Evolutionary conservation across 371 early-diverging fungal genomes (phyloP), one percentile per base, ranked within the genome.

Genomic region (Rhizomucor pusillus): DNA sequence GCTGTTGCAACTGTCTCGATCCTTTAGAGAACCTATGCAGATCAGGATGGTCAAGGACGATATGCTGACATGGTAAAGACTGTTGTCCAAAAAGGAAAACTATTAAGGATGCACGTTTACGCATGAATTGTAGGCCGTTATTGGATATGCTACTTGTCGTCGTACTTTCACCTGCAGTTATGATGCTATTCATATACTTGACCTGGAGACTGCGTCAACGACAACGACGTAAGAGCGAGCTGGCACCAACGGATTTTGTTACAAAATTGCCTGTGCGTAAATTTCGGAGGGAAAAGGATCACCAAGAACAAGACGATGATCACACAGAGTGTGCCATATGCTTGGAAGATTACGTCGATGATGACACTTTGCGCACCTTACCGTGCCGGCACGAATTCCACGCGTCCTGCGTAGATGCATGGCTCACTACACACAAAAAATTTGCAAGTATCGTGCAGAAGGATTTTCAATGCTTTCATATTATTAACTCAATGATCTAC

Each of bases 321-420:
- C 85, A 87, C 45, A 79, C 78, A 12, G 90, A 90, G 41, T 99
- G 99, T 71, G 89, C 90, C 11, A 94, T 99, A 25, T 99, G 99
- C 72, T 73, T 98, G 51, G 93, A 93, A 36, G 93, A 93, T 52
- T 98, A 90, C 75, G 75, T 81, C 20, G 90, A 90, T 43, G 90
- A 86, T 4, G 94, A 93, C 39, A 74, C 81, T 37, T 57, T 98
- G 44, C 78, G 97, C 5, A 75, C 82, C 5, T 70, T 99, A 36
- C 90, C 91, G 1, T 99, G 99, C 71, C 75, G 73, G 41, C 99
- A 99, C 70, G 86, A 86, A 57, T 99, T 93, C 71, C 99, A 99
- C 67, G 77, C 85, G 19, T 79, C 73, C 6, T 99, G 99, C 73
- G 89, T 99, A 45, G 98, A 95, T 60, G 84, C 80, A 36, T 91